Evolutionary conservation across 208 protist species (phyloP).

Genomic region (Crithidia mellificae): DNA sequence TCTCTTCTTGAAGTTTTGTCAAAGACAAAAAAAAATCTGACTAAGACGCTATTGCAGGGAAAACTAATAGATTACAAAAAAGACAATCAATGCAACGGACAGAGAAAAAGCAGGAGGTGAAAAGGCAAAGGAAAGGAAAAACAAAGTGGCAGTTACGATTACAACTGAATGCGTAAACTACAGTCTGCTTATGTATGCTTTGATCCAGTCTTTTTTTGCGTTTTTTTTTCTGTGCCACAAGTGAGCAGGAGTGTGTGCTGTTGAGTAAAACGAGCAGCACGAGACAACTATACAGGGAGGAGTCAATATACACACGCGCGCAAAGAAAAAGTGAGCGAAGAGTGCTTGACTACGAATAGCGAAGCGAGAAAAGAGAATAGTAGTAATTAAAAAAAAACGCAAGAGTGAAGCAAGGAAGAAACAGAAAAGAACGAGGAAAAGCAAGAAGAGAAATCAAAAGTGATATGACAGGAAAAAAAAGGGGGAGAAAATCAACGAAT

Average conservation of each 20-base stretch:
- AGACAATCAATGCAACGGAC: not conserved
- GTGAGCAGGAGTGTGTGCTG: not conserved
- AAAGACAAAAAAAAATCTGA: too few species aligned
- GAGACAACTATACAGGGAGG: slow-evolving; percentile 1
- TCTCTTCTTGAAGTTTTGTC: not conserved
- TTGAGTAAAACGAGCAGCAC: not conserved
- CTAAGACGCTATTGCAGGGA: too few species aligned
- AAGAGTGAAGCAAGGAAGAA: slow-evolving; percentile 5
- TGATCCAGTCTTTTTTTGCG: too few species aligned
- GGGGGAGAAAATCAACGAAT: slow-evolving; percentile 6
- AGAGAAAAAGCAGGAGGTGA: slow-evolving; percentile 2
- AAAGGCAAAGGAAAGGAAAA: not conserved
- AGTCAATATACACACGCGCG: slow-evolving; percentile 3
- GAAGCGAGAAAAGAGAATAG: too few species aligned
- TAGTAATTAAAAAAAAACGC: slow-evolving; percentile 3
- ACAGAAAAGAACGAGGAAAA: too few species aligned
- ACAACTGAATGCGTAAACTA: not conserved
- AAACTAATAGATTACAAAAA: too few species aligned
- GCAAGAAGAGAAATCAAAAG: slow-evolving; percentile 1
- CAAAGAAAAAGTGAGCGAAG: not conserved
- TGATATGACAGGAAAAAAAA: not conserved
- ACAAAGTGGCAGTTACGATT: not conserved
- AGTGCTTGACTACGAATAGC: not conserved
- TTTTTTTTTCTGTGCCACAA: too few species aligned
- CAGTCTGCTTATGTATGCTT: not conserved